phyloP scores from a whole-genome alignment of 2,329 filamentous ascomycete genomes.

The Neopestalotiopsis sp. region DNA sequence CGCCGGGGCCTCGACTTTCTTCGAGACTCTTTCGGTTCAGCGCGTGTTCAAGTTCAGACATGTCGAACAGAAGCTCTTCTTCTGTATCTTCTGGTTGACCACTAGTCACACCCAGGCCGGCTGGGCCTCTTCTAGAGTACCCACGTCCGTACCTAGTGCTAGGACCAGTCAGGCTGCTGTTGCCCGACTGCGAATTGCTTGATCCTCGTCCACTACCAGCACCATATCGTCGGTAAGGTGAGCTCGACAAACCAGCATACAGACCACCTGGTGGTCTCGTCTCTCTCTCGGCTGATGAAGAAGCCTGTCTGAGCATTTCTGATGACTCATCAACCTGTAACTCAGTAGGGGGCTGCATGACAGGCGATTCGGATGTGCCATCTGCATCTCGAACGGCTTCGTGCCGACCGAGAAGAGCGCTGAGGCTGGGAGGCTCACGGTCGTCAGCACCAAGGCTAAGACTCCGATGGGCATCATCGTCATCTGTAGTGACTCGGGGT shows the following conservation, averaged over 20 bases:
- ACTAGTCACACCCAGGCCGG: constrained; percentile 50
- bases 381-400: constrained; percentile 40
- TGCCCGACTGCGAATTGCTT: constrained; percentile 39
- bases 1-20: constrained; percentile 50
- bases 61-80: constrained; percentile 75
- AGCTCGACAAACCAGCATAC: constrained; percentile 45
- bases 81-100: constrained; percentile 57
- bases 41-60: constrained; percentile 70
- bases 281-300: constrained; percentile 45
- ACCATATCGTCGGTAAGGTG: constrained; percentile 54
- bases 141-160: constrained; percentile 38
- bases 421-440: constrained; percentile 68
- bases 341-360: constrained; percentile 49
- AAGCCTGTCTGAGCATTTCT: constrained; percentile 47
- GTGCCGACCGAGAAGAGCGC: constrained; percentile 61
- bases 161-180: constrained; percentile 39
- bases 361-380: constrained; percentile 37
- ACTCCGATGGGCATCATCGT: constrained; percentile 68
- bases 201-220: constrained; percentile 38
- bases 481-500: constrained; percentile 58
- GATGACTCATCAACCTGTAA: constrained; percentile 45
- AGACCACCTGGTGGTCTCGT: constrained; percentile 52
- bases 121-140: constrained; percentile 40
- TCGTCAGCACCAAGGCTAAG: constrained; percentile 72
- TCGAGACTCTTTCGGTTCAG: constrained; percentile 64